Evolutionary conservation across 345 rosid genomes (phyloP), one percentile per base, ranked within the genome.

Genomic region (Lumnitzera littorea): DNA sequence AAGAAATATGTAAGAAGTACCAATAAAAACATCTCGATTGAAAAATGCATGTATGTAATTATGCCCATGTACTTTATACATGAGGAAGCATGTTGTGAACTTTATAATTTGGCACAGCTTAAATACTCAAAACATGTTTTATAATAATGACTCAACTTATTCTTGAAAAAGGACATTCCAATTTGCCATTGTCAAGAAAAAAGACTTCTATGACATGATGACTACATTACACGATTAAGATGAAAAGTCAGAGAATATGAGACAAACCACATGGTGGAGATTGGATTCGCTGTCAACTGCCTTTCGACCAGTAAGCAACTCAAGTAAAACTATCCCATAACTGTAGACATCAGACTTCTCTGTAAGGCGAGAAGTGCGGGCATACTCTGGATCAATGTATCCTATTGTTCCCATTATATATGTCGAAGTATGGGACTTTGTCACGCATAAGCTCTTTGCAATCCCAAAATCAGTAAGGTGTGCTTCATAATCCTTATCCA

Each of bases 391-490:
- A 53, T 94, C 99, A 53, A 94, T 90, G 65, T 94, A 90, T 23
- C 99, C 99, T 58, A 94, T 94, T 2, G 99, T 94, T 31, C 99
- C 99, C 99, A 88, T 84, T 11, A 94, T 56, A 59, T 76, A 83
- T 2, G 99, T 90, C 15, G 95, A 94, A 36, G 97, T 88, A 65
- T 90, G 78, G 7, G 96, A 66, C 72, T 94, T 90, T 6, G 97
- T 81, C 5, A 79, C 62, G 66, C 97, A 90, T 24, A 94, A 63
- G 70, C 79, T 80, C 79, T 90, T 94, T 0, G 99, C 99, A 61
- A 94, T 94, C 63, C 99, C 99, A 25, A 94, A 94, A 78, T 94
- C 99, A 23, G 99, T 90, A 69, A 94, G 86, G 76, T 89, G 99
- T 27, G 99, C 80, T 67, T 90, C 99, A 3, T 78, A 80, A 67